Evolutionary conservation across 1,284 basidiomycete species (phyloP).

Genomic region (Ganoderma boninense): DNA sequence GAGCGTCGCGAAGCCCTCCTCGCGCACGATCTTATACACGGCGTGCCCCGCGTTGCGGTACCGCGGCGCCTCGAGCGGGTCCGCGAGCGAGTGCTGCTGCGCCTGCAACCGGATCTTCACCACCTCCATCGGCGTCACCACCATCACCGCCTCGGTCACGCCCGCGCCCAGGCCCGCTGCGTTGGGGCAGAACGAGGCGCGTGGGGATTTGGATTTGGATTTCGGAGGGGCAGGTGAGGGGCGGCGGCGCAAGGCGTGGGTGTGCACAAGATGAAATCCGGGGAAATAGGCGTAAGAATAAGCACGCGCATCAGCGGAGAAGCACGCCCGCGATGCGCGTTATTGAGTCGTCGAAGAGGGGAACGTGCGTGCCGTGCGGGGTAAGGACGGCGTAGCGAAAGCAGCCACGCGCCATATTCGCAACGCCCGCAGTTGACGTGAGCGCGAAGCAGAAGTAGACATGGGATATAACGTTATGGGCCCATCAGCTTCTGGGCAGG

Average conservation of each 20-base stretch:
- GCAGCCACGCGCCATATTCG: not conserved
- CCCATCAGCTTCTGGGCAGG: not conserved
- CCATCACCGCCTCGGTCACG: constrained; percentile 91
- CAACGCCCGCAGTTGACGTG: not conserved
- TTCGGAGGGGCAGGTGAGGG: not conserved
- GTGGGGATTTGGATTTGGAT: not conserved
- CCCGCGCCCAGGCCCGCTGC: constrained; percentile 87
- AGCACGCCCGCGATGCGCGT: not conserved
- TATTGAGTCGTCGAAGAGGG: not conserved
- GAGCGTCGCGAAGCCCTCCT: constrained; percentile 88
- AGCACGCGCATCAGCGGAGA: not conserved
- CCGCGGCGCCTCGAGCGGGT: constrained; percentile 92
- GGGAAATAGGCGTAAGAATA: not conserved
- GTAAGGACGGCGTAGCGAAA: not conserved
- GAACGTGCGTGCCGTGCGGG: not conserved
- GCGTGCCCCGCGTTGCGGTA: constrained; percentile 98
- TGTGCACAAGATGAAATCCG: not conserved
- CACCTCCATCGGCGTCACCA: constrained; percentile 99
- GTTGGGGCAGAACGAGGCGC: no score
- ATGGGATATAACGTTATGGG: no score
- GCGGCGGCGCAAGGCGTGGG: not conserved
- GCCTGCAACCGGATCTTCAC: constrained; percentile 99
- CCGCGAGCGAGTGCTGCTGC: constrained; percentile 96
- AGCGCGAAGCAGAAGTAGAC: not conserved
- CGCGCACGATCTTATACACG: constrained; percentile 93